Evolutionary conservation across 2,329 filamentous ascomycete species (phyloP).

Genomic region (Colletotrichum sidae): DNA sequence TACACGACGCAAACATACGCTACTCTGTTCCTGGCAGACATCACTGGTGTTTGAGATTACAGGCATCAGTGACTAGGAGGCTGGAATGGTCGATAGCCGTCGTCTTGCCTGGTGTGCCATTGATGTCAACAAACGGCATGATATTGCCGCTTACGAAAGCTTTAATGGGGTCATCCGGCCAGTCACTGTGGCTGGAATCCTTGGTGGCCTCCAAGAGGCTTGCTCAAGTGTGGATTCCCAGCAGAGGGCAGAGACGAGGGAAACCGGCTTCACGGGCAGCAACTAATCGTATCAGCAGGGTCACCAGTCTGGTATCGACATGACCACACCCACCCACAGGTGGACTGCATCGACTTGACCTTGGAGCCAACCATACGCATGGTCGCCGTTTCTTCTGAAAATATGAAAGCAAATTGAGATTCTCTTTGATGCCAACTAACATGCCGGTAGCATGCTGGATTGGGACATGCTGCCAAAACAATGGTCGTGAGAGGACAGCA

Average conservation of each 20-base stretch:
- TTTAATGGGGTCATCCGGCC: too few species aligned
- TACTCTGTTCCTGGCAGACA: too few species aligned
- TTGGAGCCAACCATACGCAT: conserved; percentile 4
- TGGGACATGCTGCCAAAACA: conserved; percentile 19
- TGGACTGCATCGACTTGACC: neutral
- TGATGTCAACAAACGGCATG: conserved; percentile 6
- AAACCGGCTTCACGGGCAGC: too few species aligned
- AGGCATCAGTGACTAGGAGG: too few species aligned
- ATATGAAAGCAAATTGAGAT: conserved; percentile 2
- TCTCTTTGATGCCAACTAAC: neutral
- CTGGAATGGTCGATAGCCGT: neutral
- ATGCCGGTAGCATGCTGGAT: neutral
- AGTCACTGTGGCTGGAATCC: too few species aligned
- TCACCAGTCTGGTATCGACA: conserved; percentile 18
- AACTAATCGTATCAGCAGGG: conserved; percentile 25
- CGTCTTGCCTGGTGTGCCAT: neutral
- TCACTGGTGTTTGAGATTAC: too few species aligned
- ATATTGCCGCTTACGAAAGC: neutral
- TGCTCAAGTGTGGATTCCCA: too few species aligned
- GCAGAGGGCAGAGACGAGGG: too few species aligned
- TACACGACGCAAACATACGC: too few species aligned
- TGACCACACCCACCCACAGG: conserved; percentile 14
- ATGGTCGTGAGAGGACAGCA: neutral
- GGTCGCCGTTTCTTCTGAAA: conserved; percentile 5
- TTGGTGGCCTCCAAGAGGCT: too few species aligned